Base-by-base conservation (phyloP, 345 rosid species). In the thale cress (Arabidopsis thaliana) region DNA sequence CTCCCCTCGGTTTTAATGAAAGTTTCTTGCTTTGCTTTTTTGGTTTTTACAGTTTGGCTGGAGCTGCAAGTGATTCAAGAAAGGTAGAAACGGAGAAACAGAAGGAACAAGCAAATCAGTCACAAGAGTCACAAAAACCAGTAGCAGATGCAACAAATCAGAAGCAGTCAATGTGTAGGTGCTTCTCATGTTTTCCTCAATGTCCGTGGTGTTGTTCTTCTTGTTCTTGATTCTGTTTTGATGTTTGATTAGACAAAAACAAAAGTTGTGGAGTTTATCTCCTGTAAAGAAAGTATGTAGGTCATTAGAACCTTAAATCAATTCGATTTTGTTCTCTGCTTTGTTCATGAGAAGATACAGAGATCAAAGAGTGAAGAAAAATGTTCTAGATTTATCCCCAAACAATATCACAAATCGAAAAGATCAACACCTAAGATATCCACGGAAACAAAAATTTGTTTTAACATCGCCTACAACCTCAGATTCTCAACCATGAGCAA, bases 1-100 rank as follows among this genome's bases (percentile, higher is more conserved):
- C 56, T 7, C 49, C 34, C 44, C 51, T 30, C 6, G 32, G 23
- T 59, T 51, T 42, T 40, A 41, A 28, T 59, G 44, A 53, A 7
- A 69, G 32, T 34, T 45, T 12, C 32, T 38, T 0, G 34, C 36
- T 53, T 46, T 69, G 42, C n/a, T 32, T 37, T 33, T 14, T 45
- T 14, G 2, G 20, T 7, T 37, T 58, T 1, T 6, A 80, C 82
- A 89, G 91, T 34, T 82, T 85, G 68, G 74, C 71, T 11, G 81
- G 74, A 22, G 80, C 71, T 28, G 57, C 33, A 70, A 56, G 63
- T 67, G 59, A 37, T 41, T 33, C 79, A 6, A 57, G 8, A 41
- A 77, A 68, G 14, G 59, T 13, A 53, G 76, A 73, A 36, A 63
- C 22, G 48, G 73, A 73, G 72, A 74, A 76, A 44, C 65, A 50